Conservation (phyloP, 345 rosid genomes). For the Aethionema arabicum region DNA sequence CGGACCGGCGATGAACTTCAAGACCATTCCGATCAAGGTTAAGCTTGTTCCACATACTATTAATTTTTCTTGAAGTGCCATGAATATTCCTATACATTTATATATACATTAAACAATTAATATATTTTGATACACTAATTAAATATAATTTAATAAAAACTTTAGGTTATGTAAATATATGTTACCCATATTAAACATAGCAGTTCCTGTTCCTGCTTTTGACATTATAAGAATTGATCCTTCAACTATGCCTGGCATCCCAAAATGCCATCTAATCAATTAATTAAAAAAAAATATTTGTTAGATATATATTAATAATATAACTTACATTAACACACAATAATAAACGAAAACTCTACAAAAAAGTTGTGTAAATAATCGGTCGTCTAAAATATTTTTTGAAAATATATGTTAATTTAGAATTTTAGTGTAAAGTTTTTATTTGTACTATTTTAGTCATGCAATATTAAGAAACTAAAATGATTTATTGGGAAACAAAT, state of each 20-base stretch:
- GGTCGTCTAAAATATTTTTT: background rate
- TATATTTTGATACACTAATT: too few relatives aligned
- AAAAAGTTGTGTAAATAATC: background rate
- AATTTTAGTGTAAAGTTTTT: too few relatives aligned
- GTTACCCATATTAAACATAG: slow-evolving; percentile 92
- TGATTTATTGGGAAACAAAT: too few relatives aligned
- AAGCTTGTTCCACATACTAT: slow-evolving; percentile 66
- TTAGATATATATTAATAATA: background rate
- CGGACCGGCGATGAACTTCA: slow-evolving; percentile 70
- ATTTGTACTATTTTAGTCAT: too few relatives aligned
- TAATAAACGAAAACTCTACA: slow-evolving; percentile 10
- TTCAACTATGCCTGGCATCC: slow-evolving; percentile 78
- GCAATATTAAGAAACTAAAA: too few relatives aligned
- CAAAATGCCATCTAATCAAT: slow-evolving; percentile 62
- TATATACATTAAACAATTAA: background rate
- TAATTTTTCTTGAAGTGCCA: slow-evolving; percentile 75
- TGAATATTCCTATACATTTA: slow-evolving; percentile 66
- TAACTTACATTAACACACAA: background rate
- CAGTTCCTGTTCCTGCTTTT: slow-evolving; percentile 91
- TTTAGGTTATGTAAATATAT: background rate
- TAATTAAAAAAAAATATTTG: background rate
- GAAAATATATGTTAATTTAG: too few relatives aligned
- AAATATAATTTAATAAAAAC: too few relatives aligned
- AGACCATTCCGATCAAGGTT: slow-evolving; percentile 54
- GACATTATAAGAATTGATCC: slow-evolving; percentile 77